Conservation (phyloP, 2,329 filamentous ascomycete genomes). For the Dactylellina drechsleri region DNA sequence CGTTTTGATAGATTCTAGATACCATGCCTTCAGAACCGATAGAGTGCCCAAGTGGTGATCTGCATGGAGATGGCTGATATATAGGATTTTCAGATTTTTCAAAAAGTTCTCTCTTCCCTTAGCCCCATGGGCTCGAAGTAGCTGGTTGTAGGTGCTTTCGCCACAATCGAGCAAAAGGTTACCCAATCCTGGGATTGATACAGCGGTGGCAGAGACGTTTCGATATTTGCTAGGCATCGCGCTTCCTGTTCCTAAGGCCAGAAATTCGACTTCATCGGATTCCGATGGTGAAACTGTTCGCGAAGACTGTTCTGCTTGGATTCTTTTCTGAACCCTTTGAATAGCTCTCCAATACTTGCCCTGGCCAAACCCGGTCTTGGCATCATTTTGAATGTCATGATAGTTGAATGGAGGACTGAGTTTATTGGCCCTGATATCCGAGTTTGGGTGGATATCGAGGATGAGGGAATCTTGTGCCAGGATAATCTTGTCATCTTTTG, state of each 20-base stretch:
- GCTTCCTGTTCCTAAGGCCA: constrained; percentile 89
- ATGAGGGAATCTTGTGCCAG: constrained; percentile 29
- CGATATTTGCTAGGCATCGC: constrained; percentile 90
- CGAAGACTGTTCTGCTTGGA: constrained; percentile 58
- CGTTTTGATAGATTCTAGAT: constrained; percentile 66
- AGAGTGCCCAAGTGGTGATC: constrained; percentile 91
- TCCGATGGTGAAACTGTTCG: constrained; percentile 71
- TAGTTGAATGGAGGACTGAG: constrained; percentile 55
- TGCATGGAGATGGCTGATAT: constrained; percentile 95
- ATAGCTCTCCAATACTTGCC: constrained; percentile 68
- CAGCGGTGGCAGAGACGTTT: constrained; percentile 88
- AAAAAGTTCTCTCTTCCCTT: constrained; percentile 76
- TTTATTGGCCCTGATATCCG: constrained; percentile 15
- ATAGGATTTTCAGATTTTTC: constrained; percentile 80
- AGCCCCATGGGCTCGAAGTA: constrained; percentile 76
- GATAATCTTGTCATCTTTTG: constrained; percentile 33
- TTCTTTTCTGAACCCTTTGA: constrained; percentile 62
- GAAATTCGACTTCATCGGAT: constrained; percentile 78
- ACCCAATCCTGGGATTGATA: constrained; percentile 85
- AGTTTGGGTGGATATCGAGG: constrained; percentile 36
- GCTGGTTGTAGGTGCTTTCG: constrained; percentile 89
- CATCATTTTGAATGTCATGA: constrained; percentile 54
- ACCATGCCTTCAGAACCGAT: constrained; percentile 85
- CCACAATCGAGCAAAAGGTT: constrained; percentile 91
- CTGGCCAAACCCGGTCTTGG: constrained; percentile 46